Base-by-base conservation (phyloP, 352 stramenopile genomes). In the Globisporangium ultimum region DNA sequence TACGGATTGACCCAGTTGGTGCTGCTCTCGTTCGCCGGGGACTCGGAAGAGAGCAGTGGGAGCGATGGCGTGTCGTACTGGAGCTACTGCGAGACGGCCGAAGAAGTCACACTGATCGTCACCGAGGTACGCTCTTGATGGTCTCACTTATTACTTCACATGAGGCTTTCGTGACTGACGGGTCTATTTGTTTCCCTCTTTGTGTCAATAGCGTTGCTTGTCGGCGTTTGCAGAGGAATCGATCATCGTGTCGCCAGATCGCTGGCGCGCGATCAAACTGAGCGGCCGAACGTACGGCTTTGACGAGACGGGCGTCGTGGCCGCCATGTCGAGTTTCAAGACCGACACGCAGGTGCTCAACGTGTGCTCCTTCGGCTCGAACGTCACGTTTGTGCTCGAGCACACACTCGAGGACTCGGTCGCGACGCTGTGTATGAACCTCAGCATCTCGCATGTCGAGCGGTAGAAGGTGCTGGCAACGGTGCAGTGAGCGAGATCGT, bases 201-300 rank as follows among this genome's bases (percentile, higher is more conserved):
- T 43, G 38, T 17, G 24, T 5, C 5, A 28, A 28, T 47, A 80
- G 71, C 74, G 72, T 22, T 88, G 72, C 58, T 67, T 93, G 10
- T 4, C 60, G n/a, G 74, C 76, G 40, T 96, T 96, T 48, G 64
- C 84, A 22, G 66, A 89, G 24, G 65, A 88, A 22, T 70, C 79
- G n/a, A 63, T 96, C 22, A 91, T 93, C 32, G 77, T 93, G 42
- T 91, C 85, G 2, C 87, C 84, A 8, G 85, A 96, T 64, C 81
- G 83, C 12, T 96, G 87, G 87, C 78, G 83, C 20, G 84, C 84
- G 13, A 96, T 96, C 56, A 91, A 93, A 43, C 66, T 96, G 21
- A 87, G 85, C 48, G 87, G 87, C 7, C 78, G 84, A 8, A 78
- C 75, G 12, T 94, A 89, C 60, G 81, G 79, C 17, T 96, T 96